Evolutionary conservation across 2,329 filamentous ascomycete species (phyloP), one percentile per base, ranked within the genome.

Genomic region (Falciphora oryzae): DNA sequence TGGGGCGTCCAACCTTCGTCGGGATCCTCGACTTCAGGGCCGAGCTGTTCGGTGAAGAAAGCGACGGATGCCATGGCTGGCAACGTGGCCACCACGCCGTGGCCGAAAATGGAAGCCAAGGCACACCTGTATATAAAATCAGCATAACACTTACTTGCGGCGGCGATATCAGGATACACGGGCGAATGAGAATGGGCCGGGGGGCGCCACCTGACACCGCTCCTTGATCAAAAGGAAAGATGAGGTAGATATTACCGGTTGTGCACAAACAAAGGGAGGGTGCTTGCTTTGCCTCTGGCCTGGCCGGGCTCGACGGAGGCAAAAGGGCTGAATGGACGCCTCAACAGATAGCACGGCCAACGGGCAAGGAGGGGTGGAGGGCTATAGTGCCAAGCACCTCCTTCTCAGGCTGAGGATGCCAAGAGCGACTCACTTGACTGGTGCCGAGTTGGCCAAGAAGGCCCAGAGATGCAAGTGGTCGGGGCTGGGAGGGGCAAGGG

Each of bases 1-100:
- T 14, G 38, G 38, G 2, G 1, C 38, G 16, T 44, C 38, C 67
- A 68, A 76, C 81, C 81, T 77, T 84, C 81, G 67, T 83, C 81
- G 1, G 78, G 73, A 67, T 84, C 81, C 29, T 78, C 73, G 62
- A 84, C 74, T 68, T 82, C 80, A 6, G 75, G 72, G 35, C 77
- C 80, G 4, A 83, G 74, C 6, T 70, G 58, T 53, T 59, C 27
- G n/a, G 28, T 58, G 35, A 63, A 63, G 13, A 63, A 29, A 28
- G 28, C 61, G 10, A 16, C 31, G 58, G 58, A 60, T 14, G 31
- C 58, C 58, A 60, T 35, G 25, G 57, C 29, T 53, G 44, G 44
- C 44, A 53, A 53, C 8, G 44, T 53, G 22, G n/a, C 44, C 18
- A 25, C 44, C 44, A n/a, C 10, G 6, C 4, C n/a, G 44, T 53